These are phyloP conservation scores for Trypanosoma melophagium DNA, from an alignment of 208 protist genomes.

Conservation along the genomic window DNA sequence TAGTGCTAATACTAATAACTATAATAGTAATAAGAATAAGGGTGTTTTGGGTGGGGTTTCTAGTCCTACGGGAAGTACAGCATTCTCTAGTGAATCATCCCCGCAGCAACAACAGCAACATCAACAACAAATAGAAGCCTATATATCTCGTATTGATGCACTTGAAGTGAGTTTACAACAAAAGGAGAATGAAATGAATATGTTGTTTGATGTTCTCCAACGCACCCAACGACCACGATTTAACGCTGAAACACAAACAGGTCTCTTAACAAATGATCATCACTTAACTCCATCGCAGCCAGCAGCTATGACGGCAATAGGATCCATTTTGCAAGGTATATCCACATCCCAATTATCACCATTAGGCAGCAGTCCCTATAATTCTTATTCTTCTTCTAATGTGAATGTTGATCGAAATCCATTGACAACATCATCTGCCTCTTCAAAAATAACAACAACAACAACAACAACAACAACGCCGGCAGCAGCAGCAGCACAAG, in stretches of 20 bases:
- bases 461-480: not conserved
- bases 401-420: too few relatives aligned
- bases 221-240: conserved; percentile 44
- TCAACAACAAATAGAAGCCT: conserved; percentile 26
- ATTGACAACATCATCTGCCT: not conserved
- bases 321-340: too few relatives aligned
- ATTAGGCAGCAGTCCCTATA: not conserved
- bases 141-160: conserved; percentile 47
- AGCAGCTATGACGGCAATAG: not conserved
- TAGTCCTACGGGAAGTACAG: too few relatives aligned
- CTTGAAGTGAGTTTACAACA: conserved; percentile 84
- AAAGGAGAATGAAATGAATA: conserved; percentile 92
- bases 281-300: too few relatives aligned
- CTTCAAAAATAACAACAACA: not conserved
- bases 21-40: not conserved
- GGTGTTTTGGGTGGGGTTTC: conserved; percentile 1
- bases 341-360: too few relatives aligned
- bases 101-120: not conserved
- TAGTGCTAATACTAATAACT: conserved; percentile 3
- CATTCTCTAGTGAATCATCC: too few relatives aligned
- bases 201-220: conserved; percentile 85
- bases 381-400: too few relatives aligned
- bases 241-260: conserved; percentile 56
- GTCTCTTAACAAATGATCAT: not conserved
- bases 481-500: not conserved